Evolutionary conservation across 345 rosid species (phyloP).

Genomic region (Adansonia digitata): DNA sequence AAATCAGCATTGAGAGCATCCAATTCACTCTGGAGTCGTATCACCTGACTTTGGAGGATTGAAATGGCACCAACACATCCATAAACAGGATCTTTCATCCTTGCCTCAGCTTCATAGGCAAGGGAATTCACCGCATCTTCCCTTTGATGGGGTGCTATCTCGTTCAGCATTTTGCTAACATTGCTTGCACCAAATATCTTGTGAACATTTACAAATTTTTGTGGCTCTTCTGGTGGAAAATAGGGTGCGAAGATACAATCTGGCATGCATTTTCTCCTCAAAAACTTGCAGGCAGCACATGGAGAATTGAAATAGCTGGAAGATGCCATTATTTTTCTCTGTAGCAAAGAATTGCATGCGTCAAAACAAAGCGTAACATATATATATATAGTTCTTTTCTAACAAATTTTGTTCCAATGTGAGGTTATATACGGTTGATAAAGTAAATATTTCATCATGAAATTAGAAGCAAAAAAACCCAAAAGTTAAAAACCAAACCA

Average conservation of each 20-base stretch:
- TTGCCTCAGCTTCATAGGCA: too few species aligned
- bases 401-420: neutral
- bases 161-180: conserved; percentile 55
- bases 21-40: conserved; percentile 47
- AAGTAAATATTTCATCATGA: neutral
- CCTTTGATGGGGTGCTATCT: conserved; percentile 49
- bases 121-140: too few species aligned
- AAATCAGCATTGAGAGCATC: conserved; percentile 56
- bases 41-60: conserved; percentile 54
- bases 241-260: conserved; percentile 59
- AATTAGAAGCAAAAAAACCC: neutral
- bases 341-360: neutral
- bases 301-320: conserved; percentile 58
- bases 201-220: too few species aligned
- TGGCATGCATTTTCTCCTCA: too few species aligned
- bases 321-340: conserved; percentile 33
- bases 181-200: too few species aligned
- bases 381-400: neutral
- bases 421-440: neutral
- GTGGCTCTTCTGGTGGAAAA: too few species aligned
- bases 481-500: neutral
- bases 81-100: conserved; percentile 62
- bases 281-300: conserved; percentile 69
- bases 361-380: neutral
- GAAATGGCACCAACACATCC: conserved; percentile 68